These are phyloP conservation scores for Candida yuanshanica DNA, from an alignment of 805 yeast species.

Conservation along the genomic window DNA sequence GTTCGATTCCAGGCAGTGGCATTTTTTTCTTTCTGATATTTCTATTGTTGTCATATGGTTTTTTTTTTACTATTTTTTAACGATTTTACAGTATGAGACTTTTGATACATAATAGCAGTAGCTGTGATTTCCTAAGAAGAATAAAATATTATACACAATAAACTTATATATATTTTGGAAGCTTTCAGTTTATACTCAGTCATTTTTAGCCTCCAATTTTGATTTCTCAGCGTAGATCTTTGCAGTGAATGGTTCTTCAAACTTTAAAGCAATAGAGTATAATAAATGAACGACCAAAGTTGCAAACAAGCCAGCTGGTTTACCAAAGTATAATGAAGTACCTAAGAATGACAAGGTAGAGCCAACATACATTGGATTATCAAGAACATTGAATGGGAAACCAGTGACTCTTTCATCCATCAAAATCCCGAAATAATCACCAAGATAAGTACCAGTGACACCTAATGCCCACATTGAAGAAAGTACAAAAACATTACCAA, in stretches of 20 bases:
- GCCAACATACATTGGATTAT: constrained; percentile 98
- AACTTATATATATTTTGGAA: too few relatives aligned
- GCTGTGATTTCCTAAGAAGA: too few relatives aligned
- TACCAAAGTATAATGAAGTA: constrained; percentile 79
- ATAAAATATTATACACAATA: too few relatives aligned
- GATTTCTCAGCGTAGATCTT: constrained; percentile 77
- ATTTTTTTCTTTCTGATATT: constrained; percentile 25
- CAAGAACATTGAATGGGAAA: constrained; percentile 86
- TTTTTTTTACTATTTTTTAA: too few relatives aligned
- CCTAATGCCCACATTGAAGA: constrained; percentile 91
- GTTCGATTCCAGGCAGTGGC: constrained; percentile 74
- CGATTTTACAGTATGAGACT: too few relatives aligned
- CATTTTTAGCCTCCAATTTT: too few relatives aligned
- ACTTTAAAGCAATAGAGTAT: constrained; percentile 77
- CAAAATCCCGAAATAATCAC: constrained; percentile 94
- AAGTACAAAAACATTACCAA: constrained; percentile 77
- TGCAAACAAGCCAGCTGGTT: constrained; percentile 81
- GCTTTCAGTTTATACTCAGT: too few relatives aligned
- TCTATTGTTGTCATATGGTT: too few relatives aligned
- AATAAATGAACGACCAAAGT: constrained; percentile 68
- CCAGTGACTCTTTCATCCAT: constrained; percentile 86
- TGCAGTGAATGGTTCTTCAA: constrained; percentile 96
- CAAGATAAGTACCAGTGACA: constrained; percentile 92
- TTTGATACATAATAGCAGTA: too few relatives aligned
- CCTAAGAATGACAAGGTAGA: constrained; percentile 87